These are phyloP conservation scores for Pythium coloratum DNA, from an alignment of 352 stramenopile species.

Conservation along the genomic window DNA sequence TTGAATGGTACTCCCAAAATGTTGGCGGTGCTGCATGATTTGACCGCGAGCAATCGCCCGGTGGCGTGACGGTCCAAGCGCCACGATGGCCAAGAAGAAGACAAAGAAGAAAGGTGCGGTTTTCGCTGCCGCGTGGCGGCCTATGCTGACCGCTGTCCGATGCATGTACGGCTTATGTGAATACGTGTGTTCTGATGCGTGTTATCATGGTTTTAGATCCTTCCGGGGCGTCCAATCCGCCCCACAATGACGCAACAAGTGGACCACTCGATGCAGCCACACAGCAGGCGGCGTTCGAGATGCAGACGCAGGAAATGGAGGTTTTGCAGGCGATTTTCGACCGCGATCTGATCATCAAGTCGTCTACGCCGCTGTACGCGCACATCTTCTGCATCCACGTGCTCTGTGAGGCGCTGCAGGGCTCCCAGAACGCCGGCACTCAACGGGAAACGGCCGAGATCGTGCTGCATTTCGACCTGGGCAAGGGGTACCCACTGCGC, in stretches of 20 bases:
- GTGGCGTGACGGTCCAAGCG: slow-evolving; percentile 1
- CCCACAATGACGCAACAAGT: not conserved
- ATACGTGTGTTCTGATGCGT: slow-evolving; percentile 2
- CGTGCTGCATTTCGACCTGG: slow-evolving; percentile 73
- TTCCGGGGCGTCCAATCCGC: not conserved
- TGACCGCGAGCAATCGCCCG: slow-evolving; percentile 7
- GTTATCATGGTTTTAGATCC: slow-evolving; percentile 18
- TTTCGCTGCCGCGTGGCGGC: not conserved
- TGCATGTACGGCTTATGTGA: not conserved
- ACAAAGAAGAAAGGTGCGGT: slow-evolving; percentile 65
- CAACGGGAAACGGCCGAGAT: slow-evolving; percentile 50
- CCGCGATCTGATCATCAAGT: slow-evolving; percentile 63
- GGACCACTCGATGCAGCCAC: slow-evolving; percentile 40
- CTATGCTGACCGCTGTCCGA: not conserved
- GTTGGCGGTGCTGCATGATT: slow-evolving; percentile 13
- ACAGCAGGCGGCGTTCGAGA: slow-evolving; percentile 49
- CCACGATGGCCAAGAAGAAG: slow-evolving; percentile 75
- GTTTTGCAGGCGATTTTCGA: slow-evolving; percentile 84
- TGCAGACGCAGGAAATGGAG: slow-evolving; percentile 81
- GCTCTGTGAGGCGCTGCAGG: slow-evolving; percentile 44
- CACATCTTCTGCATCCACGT: slow-evolving; percentile 85
- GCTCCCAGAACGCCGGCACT: slow-evolving; percentile 17
- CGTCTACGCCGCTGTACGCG: slow-evolving; percentile 75
- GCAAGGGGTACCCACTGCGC: slow-evolving; percentile 62
- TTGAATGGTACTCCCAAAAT: not conserved